Evolutionary conservation across 352 stramenopile genomes (phyloP).

Genomic region (Chrysophaeum taylorii): DNA sequence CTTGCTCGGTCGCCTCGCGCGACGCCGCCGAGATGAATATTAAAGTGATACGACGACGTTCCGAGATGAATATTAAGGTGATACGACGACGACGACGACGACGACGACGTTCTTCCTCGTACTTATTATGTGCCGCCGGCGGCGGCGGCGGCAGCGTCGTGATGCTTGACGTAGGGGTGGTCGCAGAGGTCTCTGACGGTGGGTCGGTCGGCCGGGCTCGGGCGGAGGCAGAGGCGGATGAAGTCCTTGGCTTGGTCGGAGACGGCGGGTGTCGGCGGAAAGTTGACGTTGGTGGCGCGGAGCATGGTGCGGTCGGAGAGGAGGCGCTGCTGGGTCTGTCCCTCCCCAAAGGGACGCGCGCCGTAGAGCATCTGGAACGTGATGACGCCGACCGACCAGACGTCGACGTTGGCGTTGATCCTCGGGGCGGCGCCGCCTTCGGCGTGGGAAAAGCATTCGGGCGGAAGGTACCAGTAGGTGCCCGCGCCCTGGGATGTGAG

Average conservation of each 20-base stretch:
- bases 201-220: conserved; percentile 55
- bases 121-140: too few species aligned
- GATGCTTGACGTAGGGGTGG: conserved; percentile 42
- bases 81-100: too few species aligned
- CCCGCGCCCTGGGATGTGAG: conserved; percentile 79
- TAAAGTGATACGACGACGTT: too few species aligned
- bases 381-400: conserved; percentile 83
- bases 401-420: conserved; percentile 73
- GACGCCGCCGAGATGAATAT: too few species aligned
- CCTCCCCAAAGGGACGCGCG: conserved; percentile 74
- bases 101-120: too few species aligned
- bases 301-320: conserved; percentile 64
- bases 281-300: conserved; percentile 61
- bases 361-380: conserved; percentile 87
- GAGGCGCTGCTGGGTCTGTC: conserved; percentile 62
- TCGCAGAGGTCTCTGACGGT: conserved; percentile 60
- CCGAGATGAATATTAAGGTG: too few species aligned
- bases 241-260: conserved; percentile 75
- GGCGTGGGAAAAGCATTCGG: conserved; percentile 73
- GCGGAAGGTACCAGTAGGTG: conserved; percentile 89
- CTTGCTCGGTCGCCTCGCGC: too few species aligned
- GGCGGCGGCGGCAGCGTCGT: not conserved
- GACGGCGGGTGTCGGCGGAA: conserved; percentile 56
- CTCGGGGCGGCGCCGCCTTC: conserved; percentile 29
- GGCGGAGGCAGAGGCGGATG: conserved; percentile 64